Percentiles rank a stretch among this genome's conserved stretches.
These are phyloP conservation scores for Corchorus capsularis DNA, from an alignment of 345 rosid genomes.

Conservation along the genomic window DNA sequence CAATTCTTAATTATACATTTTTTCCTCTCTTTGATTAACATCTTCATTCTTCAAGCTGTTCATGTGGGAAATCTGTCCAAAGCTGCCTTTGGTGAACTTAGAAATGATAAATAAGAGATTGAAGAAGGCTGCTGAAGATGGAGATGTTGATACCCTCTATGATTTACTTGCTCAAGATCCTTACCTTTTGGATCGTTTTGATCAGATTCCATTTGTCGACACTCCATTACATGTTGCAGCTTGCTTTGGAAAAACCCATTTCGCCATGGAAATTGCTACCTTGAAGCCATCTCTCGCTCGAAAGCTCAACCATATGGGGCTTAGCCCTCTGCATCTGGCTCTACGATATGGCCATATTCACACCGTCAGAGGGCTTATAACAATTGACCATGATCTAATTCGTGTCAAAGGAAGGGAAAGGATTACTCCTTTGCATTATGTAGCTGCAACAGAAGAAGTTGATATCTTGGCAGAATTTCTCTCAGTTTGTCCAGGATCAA, in stretches of 20 bases:
- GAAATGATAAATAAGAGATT: constrained; percentile 16
- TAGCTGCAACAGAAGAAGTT: constrained; percentile 11
- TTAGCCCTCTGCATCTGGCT: constrained; percentile 37
- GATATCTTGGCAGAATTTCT: constrained; percentile 24
- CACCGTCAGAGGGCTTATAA: constrained; percentile 25
- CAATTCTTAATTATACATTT: too few species aligned
- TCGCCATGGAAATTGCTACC: constrained; percentile 31
- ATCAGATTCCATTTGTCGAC: constrained; percentile 23
- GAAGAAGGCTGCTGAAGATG: constrained; percentile 20
- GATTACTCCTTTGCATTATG: constrained; percentile 38
- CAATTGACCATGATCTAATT: constrained; percentile 22
- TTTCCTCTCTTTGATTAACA: too few species aligned
- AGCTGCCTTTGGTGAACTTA: background rate
- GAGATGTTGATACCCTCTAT: constrained; percentile 27
- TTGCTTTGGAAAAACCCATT: constrained; percentile 20
- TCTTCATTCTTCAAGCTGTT: too few species aligned
- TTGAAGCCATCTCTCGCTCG: constrained; percentile 29
- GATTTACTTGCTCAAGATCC: constrained; percentile 25
- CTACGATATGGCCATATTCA: constrained; percentile 6
- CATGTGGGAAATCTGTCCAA: too few species aligned
- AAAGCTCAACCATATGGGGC: constrained; percentile 34
- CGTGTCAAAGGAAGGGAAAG: constrained; percentile 34
- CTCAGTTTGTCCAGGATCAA: constrained; percentile 26
- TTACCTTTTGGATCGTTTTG: constrained; percentile 18
- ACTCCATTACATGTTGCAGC: constrained; percentile 45